phyloP scores from a whole-genome alignment of 148 eudicot genomes.

The Vaccinium vitisidaea region DNA sequence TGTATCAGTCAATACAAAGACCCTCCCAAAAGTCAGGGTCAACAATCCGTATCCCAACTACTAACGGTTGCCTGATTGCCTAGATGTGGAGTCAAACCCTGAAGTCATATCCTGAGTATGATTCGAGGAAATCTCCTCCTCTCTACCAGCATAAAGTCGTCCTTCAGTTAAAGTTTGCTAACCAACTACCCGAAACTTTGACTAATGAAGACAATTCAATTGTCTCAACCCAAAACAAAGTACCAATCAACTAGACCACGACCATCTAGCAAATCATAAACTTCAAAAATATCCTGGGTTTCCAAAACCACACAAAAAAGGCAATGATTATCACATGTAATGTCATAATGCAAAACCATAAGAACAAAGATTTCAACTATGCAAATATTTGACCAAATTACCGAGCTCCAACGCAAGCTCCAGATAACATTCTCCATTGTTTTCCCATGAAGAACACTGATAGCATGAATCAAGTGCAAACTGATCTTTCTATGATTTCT shows the following conservation, averaged over 20 bases:
- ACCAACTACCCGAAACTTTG: neutral
- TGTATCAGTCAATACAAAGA: neutral
- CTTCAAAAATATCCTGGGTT: neutral
- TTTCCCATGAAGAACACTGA: neutral
- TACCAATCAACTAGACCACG: neutral
- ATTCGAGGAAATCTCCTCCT: neutral
- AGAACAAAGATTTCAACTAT: no score
- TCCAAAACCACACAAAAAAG: neutral
- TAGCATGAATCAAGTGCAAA: neutral
- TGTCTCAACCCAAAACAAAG: neutral
- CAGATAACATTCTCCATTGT: neutral
- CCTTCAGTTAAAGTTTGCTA: neutral
- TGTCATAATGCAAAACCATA: neutral
- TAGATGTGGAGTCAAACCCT: neutral
- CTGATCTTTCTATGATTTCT: neutral
- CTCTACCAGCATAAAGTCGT: neutral
- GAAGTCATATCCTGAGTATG: neutral
- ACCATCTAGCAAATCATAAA: slow-evolving; percentile 1
- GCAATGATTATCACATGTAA: neutral
- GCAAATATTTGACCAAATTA: neutral
- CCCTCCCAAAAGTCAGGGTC: neutral
- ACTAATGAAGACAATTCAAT: slow-evolving; percentile 1
- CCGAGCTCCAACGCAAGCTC: neutral
- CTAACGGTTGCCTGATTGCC: neutral
- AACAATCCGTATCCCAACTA: neutral